Base-by-base conservation (phyloP, 805 yeast species). In the Debaryomyces castellii region DNA sequence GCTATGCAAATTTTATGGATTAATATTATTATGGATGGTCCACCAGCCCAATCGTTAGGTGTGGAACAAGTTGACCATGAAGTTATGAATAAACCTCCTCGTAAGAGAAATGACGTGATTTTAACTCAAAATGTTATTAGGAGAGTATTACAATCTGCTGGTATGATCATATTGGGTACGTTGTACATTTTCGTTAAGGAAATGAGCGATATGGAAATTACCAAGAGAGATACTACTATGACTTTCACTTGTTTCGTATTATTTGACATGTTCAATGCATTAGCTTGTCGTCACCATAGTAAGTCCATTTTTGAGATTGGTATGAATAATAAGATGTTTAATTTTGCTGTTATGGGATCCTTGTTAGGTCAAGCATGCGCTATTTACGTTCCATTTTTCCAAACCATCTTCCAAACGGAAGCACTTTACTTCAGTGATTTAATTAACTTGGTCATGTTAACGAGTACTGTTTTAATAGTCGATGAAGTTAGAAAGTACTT, bases 1-100 rank as follows among this genome's bases (percentile, higher is more conserved):
- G 97, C 99, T 23, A 92, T 92, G 99, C 98, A 94, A 73, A 94
- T 92, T 57, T 73, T 92, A 58, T 92, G 98, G 97, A 92, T 92
- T 63, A 92, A 92, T 64, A 94, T 92, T 51, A 76, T 92, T 47
- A 92, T 92, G 99, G 99, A 92, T 70, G 99, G 99, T 1, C 99
- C 99, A 9, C 99, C 99, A 3, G 98, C 98, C 1, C 99, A 92
- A 70, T 87, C 96, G 0, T 73, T 92, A 37, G 99, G 99, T 48
- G 98, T 94, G 25, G 99, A 92, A 68, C 96, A 97, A 1, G 98
- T 92, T 11, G 98, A 92, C 60, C 90, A 87, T 50, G 96, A 87
- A 63, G 96, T 92, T 32, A 91, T 92, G 97, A 82, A 79, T 51
- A 87, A 86, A 62, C 97, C 98, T n/a, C 99, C 99, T 44, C 83